Evolutionary conservation across 1,284 basidiomycete species (phyloP).

Genomic region (Waitea zeae): DNA sequence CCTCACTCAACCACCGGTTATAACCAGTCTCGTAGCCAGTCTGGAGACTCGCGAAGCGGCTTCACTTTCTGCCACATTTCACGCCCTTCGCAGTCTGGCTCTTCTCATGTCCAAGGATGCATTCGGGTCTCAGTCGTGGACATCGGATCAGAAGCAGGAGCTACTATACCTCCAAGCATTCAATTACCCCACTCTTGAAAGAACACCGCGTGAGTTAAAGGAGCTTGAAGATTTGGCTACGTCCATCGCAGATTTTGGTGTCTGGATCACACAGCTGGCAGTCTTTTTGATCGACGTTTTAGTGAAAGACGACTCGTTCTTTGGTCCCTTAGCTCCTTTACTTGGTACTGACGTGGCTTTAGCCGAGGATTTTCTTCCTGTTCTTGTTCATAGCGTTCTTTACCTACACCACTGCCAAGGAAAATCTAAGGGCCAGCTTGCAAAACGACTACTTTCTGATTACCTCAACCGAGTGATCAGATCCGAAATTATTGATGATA

Average conservation of each 20-base stretch:
- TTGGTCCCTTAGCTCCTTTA: constrained; percentile 44
- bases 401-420: too few species aligned
- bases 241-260: constrained; percentile 26
- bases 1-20: constrained; percentile 28
- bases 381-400: constrained; percentile 60
- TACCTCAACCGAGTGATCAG: constrained; percentile 50
- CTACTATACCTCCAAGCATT: constrained; percentile 34
- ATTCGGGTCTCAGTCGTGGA: constrained; percentile 16
- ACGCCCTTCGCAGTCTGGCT: constrained; percentile 48
- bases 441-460: constrained; percentile 27
- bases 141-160: constrained; percentile 27
- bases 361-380: constrained; percentile 52
- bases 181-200: constrained; percentile 14
- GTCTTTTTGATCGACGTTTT: constrained; percentile 44
- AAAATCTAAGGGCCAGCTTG: too few species aligned
- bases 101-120: constrained; percentile 24
- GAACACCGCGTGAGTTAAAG: constrained; percentile 16
- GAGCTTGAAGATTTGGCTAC: constrained; percentile 19
- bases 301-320: constrained; percentile 40
- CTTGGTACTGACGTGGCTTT: constrained; percentile 37
- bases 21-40: constrained; percentile 33
- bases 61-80: constrained; percentile 26
- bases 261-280: constrained; percentile 55
- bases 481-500: constrained; percentile 20
- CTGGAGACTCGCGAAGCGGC: constrained; percentile 40